Evolutionary conservation across 345 rosid genomes (phyloP).

Genomic region (Iberis pinnata): DNA sequence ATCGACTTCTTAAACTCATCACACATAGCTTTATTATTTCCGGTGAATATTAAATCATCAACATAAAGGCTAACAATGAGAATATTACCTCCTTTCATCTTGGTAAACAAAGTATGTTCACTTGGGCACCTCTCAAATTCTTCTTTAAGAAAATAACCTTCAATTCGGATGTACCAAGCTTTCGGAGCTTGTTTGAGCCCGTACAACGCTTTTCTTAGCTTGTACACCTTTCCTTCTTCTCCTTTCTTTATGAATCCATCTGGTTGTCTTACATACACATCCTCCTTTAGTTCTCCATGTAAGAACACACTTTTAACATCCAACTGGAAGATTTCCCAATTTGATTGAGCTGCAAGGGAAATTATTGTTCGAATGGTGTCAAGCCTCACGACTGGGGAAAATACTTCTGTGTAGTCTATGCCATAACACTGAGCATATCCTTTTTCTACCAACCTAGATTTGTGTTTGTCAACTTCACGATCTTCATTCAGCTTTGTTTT

Average conservation of each 20-base stretch:
- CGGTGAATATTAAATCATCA: background rate
- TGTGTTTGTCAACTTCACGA: background rate
- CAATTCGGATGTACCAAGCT: background rate
- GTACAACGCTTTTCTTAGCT: background rate
- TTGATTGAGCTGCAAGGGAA: background rate
- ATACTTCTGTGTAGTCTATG: background rate
- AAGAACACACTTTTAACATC: no score
- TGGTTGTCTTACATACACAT: background rate
- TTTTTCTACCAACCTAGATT: background rate
- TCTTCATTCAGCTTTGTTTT: background rate
- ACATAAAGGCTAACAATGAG: no score
- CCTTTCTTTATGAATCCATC: no score
- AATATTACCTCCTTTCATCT: background rate
- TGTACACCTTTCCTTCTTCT: background rate
- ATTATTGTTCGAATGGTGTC: background rate
- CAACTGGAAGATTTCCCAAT: background rate
- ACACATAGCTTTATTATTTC: background rate
- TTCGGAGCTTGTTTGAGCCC: background rate
- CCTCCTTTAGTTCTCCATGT: no score
- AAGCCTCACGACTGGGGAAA: background rate
- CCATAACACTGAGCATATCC: background rate
- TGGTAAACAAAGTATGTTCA: no score
- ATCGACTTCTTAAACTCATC: background rate
- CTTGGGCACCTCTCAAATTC: no score
- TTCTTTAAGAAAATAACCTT: background rate